phyloP scores from a whole-genome alignment of 2,329 filamentous ascomycete species.

The Orbilia quercus region DNA sequence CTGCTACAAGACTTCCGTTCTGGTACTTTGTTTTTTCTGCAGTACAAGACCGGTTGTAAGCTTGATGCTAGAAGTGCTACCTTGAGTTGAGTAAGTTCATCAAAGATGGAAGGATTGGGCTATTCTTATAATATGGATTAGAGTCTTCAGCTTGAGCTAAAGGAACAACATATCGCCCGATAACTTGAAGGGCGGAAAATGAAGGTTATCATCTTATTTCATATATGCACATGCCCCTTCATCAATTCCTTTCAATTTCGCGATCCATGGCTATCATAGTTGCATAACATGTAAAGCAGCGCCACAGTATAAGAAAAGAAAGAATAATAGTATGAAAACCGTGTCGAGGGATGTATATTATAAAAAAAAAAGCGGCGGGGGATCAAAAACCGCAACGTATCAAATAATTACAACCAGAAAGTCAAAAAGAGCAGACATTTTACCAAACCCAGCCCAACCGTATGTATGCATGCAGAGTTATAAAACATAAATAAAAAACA shows the following conservation, averaged over 20 bases:
- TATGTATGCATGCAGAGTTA: slow-evolving; percentile 1
- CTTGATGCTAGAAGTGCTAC: no score
- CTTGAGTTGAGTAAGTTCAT: no score
- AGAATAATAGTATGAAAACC: neutral
- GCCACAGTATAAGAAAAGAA: neutral
- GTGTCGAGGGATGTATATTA: neutral
- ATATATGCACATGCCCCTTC: slow-evolving; percentile 24
- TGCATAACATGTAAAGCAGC: slow-evolving; percentile 3
- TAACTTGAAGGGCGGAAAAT: neutral
- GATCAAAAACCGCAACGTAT: no score
- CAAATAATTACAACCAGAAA: slow-evolving; percentile 33
- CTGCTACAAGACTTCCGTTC: no score
- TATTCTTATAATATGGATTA: no score
- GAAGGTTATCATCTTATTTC: no score
- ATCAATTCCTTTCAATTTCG: slow-evolving; percentile 37
- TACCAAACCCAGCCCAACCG: neutral
- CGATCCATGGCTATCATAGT: slow-evolving; percentile 20
- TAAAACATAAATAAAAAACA: neutral
- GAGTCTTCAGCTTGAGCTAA: no score
- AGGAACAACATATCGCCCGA: no score
- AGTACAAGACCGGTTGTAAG: no score
- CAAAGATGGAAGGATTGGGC: no score
- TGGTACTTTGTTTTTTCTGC: no score
- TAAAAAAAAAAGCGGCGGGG: neutral
- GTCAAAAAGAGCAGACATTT: neutral